A percentile compares a stretch with the other conserved stretches of the same genome.
Conservation (phyloP, 73 alveolate species). For the Blepharisma japonicum region DNA sequence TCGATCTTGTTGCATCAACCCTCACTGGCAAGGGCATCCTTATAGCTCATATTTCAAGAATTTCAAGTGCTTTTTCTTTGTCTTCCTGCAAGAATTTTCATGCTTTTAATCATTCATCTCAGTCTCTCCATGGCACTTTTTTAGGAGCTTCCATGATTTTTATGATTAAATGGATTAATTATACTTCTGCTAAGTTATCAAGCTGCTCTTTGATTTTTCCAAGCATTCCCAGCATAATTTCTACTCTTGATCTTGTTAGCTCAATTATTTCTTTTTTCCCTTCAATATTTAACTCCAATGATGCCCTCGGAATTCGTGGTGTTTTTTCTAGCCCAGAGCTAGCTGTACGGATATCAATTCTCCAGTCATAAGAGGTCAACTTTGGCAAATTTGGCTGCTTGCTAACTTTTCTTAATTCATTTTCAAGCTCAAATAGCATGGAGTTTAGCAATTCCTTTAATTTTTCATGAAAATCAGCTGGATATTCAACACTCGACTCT, state of each 20-base stretch:
- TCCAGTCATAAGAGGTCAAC: slow-evolving; percentile 5
- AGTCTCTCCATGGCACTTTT: slow-evolving; percentile 22
- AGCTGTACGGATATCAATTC: slow-evolving; percentile 18
- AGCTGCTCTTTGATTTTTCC: slow-evolving; percentile 20
- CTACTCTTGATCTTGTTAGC: slow-evolving; percentile 14
- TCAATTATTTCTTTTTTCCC: slow-evolving; percentile 29
- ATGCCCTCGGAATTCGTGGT: slow-evolving; percentile 4
- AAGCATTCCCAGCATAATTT: neutral
- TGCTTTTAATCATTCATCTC: neutral
- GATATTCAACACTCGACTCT: neutral
- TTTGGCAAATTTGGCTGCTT: slow-evolving; percentile 14
- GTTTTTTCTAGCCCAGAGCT: slow-evolving; percentile 21
- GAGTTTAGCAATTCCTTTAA: neutral
- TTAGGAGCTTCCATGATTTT: neutral
- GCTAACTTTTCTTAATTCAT: neutral
- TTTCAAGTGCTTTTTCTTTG: neutral
- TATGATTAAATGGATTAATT: too few species aligned
- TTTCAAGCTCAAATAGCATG: neutral
- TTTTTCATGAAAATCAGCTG: slow-evolving; percentile 16
- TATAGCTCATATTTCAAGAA: neutral
- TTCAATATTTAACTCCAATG: neutral
- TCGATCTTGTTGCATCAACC: neutral
- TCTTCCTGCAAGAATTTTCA: neutral
- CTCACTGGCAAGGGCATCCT: slow-evolving; percentile 18
- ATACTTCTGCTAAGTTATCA: neutral